Percentiles rank a stretch among this genome's conserved stretches.
Conservation (phyloP, 306 rosid species). For the Luffa acutangula region DNA sequence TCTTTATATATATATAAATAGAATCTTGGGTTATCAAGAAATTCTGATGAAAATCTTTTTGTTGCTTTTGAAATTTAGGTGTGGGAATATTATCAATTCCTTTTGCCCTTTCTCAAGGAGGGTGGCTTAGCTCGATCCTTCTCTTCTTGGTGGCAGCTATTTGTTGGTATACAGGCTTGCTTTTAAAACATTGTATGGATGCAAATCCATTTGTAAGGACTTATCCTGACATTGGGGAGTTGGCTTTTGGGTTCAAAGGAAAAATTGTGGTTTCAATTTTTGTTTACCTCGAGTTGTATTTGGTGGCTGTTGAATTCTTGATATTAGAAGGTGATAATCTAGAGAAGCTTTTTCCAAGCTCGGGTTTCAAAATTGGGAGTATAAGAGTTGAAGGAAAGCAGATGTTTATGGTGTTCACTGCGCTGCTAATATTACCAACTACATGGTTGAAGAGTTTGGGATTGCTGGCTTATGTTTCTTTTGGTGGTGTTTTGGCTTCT, state of each 20-base stretch:
- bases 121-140: conserved; percentile 52
- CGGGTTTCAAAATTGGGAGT: conserved; percentile 21
- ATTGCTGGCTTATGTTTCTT: conserved; percentile 45
- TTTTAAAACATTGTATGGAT: conserved; percentile 47
- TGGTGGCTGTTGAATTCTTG: conserved; percentile 46
- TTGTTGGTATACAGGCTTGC: conserved; percentile 58
- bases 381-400: conserved; percentile 25
- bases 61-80: conserved; percentile 20
- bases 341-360: conserved; percentile 38
- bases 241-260: conserved; percentile 54
- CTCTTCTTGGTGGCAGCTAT: conserved; percentile 35
- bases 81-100: conserved; percentile 73
- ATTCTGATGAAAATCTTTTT: neutral
- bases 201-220: conserved; percentile 23
- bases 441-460: conserved; percentile 58
- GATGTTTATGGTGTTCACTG: conserved; percentile 34
- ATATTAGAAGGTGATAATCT: conserved; percentile 65
- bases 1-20: neutral
- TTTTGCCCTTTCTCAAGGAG: conserved; percentile 61
- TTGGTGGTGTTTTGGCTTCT: conserved; percentile 56
- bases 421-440: conserved; percentile 45
- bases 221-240: conserved; percentile 53
- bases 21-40: neutral
- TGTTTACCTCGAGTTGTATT: conserved; percentile 36
- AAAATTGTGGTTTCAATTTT: conserved; percentile 30